Base-by-base conservation (phyloP, 768 basidiomycete genomes). In the Leccinellum luteum region DNA sequence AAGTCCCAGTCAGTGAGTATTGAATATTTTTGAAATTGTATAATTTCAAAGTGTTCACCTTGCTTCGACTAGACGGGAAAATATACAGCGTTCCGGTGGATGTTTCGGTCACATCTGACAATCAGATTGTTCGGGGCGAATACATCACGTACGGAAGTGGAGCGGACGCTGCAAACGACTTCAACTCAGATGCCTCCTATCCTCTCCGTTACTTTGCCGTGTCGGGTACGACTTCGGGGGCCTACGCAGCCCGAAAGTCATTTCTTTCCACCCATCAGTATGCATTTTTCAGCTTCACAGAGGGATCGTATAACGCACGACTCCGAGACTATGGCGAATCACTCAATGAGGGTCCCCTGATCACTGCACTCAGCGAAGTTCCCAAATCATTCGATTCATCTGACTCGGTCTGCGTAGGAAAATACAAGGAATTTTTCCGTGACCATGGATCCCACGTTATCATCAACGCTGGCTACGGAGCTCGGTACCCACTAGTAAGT, bases 171-270 rank as follows among this genome's bases (percentile, higher is more conserved):
- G 35, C 35, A n/a, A 38, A 38, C 17, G 17, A 38, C 7, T 38
- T 38, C 35, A 38, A n/a, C 35, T 7, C 3, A 17, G 35, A 38
- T 38, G 35, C 35, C 17, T 38, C 35, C 8, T 38, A 17, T 17
- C 17, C 52, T 25, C 52, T 49, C 38, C 44, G 57, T 23, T 58
- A 58, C 57, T 58, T 54, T 2, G 47, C 57, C 25, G 52, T 54
- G 15, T 58, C 35, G 13, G 57, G 57, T 3, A 35, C 57, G 1
- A 43, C 48, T 6, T 58, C 57, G 4, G 57, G 31, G 21, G 12
- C 38, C 6, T 49, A 31, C 47, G 57, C 57, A 13, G 45, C 57
- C 28, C 47, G 51, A 17, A 58, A 54, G 14, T 54, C 52, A 5
- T 58, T 58, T 30, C 52, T 54, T 43, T 34, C 48, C n/a, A 4